Conservation (phyloP, 2,329 filamentous ascomycete genomes). For the Tetracladium maxilliforme region DNA sequence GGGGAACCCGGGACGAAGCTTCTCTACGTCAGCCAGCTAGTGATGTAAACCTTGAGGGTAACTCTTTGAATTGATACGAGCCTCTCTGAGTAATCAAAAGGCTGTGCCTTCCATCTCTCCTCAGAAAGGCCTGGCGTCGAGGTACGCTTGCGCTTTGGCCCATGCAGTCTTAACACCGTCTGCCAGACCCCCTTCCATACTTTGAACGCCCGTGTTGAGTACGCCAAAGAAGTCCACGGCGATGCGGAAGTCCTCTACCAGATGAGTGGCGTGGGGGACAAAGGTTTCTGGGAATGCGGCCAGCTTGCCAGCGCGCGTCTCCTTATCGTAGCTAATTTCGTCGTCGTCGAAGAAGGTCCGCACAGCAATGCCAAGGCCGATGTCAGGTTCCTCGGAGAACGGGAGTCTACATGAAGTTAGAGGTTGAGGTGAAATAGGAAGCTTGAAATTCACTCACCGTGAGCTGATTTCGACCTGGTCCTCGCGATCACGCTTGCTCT, state of each 20-base stretch:
- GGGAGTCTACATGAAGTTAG: constrained; percentile 33
- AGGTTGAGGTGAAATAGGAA: not conserved
- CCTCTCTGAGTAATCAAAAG: no score
- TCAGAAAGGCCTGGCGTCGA: no score
- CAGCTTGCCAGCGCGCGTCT: constrained; percentile 27
- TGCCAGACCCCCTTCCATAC: no score
- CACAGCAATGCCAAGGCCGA: constrained; percentile 63
- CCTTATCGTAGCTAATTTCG: constrained; percentile 35
- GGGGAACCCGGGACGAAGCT: no score
- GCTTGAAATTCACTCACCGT: constrained; percentile 43
- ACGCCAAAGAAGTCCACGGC: constrained; percentile 43
- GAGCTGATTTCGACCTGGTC: constrained; percentile 50
- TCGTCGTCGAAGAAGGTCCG: constrained; percentile 69
- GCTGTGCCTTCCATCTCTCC: no score
- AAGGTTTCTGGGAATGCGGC: constrained; percentile 30
- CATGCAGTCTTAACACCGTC: no score
- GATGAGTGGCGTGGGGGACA: constrained; percentile 42
- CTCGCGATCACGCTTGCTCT: constrained; percentile 55
- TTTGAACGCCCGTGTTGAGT: constrained; percentile 40
- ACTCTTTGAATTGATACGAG: no score
- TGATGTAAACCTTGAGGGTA: no score
- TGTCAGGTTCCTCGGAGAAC: constrained; percentile 55
- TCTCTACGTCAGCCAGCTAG: no score
- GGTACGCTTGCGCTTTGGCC: no score
- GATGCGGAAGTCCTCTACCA: constrained; percentile 43